A percentile compares a stretch with the other conserved stretches of the same genome.
These are phyloP conservation scores for Cryptococcus sp. DNA, from an alignment of 1,284 basidiomycete species.

Conservation along the genomic window DNA sequence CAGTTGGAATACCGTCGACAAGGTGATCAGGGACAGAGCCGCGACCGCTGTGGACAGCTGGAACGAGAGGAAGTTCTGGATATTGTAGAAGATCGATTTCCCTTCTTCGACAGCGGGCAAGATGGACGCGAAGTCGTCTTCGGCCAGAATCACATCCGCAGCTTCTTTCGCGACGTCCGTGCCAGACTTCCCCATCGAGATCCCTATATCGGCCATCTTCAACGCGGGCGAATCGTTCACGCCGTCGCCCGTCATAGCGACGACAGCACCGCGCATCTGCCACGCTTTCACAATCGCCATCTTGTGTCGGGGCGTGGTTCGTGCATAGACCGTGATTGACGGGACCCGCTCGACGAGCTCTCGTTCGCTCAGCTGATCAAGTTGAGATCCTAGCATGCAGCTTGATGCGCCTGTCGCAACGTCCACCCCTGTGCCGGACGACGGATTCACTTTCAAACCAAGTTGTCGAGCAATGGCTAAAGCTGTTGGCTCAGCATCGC, in stretches of 20 bases:
- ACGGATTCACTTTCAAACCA: conserved; percentile 62
- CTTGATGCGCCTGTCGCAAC: conserved; percentile 39
- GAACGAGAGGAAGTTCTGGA: conserved; percentile 96
- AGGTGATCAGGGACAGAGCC: conserved; percentile 88
- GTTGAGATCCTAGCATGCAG: conserved; percentile 78
- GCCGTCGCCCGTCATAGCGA: conserved; percentile 98
- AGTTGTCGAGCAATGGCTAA: conserved; percentile 83
- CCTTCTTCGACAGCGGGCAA: conserved; percentile 94
- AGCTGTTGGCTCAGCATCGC: conserved; percentile 90
- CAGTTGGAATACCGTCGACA: conserved; percentile 84
- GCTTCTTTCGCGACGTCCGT: conserved; percentile 99
- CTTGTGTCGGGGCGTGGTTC: conserved; percentile 94
- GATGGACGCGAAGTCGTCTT: conserved; percentile 96
- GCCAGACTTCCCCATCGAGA: conserved; percentile 94
- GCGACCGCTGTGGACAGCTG: conserved; percentile 96
- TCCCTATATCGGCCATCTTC: conserved; percentile 97
- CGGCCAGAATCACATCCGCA: conserved; percentile 93
- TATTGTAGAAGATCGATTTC: conserved; percentile 98
- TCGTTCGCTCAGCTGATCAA: conserved; percentile 77
- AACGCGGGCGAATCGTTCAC: conserved; percentile 97
- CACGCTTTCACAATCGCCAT: conserved; percentile 95
- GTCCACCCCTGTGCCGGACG: conserved; percentile 7
- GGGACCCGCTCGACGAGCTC: conserved; percentile 84
- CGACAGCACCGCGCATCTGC: conserved; percentile 81
- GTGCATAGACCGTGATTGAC: conserved; percentile 80